Conservation (phyloP, 805 yeast genomes). For the Teunomyces atbi region DNA sequence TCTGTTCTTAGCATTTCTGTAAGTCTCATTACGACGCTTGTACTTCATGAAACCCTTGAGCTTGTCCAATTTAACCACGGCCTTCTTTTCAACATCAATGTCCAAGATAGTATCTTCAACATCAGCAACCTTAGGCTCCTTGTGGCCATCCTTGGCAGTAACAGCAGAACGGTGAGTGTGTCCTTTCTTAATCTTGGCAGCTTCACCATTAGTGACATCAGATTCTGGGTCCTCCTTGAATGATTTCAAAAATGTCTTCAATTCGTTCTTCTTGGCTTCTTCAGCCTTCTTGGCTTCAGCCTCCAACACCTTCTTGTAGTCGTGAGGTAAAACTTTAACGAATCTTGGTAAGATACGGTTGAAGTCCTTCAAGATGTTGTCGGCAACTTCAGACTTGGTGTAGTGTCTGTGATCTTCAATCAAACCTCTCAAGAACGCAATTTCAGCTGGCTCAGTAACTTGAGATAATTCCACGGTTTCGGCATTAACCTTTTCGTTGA, state of each 20-base stretch:
- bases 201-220: conserved; percentile 89
- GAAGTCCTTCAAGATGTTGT: conserved; percentile 77
- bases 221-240: conserved; percentile 80
- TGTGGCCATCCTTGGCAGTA: conserved; percentile 22
- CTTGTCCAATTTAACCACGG: conserved; percentile 67
- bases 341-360: conserved; percentile 84
- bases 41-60: conserved; percentile 92
- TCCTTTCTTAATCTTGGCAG: conserved; percentile 53
- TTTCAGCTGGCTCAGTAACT: conserved; percentile 83
- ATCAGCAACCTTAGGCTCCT: conserved; percentile 85
- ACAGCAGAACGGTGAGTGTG: conserved; percentile 39
- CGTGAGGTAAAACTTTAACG: conserved; percentile 90
- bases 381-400: conserved; percentile 90
- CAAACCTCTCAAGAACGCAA: conserved; percentile 89
- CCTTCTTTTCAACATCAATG: conserved; percentile 60
- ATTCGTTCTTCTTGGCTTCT: conserved; percentile 65
- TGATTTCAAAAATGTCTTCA: conserved; percentile 61
- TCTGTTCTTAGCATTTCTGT: conserved; percentile 74
- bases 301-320: conserved; percentile 86
- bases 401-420: conserved; percentile 94
- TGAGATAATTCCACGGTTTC: conserved; percentile 79
- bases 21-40: conserved; percentile 81
- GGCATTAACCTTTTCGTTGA: conserved; percentile 70
- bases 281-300: conserved; percentile 65
- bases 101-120: conserved; percentile 86